These are phyloP conservation scores for Cercospora janseana DNA, from an alignment of 2,329 filamentous ascomycete species.

Conservation along the genomic window DNA sequence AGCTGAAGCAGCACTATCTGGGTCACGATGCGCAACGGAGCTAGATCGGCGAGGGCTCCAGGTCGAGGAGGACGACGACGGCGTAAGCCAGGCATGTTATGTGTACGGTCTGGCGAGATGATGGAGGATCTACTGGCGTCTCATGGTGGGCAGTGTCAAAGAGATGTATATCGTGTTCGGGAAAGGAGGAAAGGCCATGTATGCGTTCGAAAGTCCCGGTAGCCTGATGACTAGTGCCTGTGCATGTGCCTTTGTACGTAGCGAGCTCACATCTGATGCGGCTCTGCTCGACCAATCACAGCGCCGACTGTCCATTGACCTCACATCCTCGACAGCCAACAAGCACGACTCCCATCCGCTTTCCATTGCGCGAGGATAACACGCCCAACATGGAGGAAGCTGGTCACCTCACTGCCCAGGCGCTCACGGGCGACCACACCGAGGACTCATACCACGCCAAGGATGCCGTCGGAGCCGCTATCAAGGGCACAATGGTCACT, in stretches of 20 bases:
- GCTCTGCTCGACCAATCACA: conserved; percentile 2
- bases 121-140: neutral
- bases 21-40: conserved; percentile 64
- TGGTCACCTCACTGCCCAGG: conserved; percentile 35
- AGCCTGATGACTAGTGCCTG: neutral
- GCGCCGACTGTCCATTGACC: neutral
- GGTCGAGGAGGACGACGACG: conserved; percentile 63
- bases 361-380: conserved; percentile 1
- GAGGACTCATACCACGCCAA: conserved; percentile 61
- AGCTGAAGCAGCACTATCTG: conserved; percentile 65
- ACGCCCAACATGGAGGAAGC: conserved; percentile 46
- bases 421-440: conserved; percentile 41
- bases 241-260: neutral
- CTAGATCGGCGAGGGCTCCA: conserved; percentile 64
- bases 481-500: conserved; percentile 64
- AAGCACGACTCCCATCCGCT: neutral
- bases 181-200: conserved; percentile 5
- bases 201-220: conserved; percentile 3
- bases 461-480: conserved; percentile 68
- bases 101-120: neutral
- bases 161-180: neutral
- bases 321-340: conserved; percentile 1
- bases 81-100: conserved; percentile 33
- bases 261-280: neutral
- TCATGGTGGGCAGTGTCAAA: neutral